Conservation (phyloP, 441 rosid genomes). For the Aleurites moluccanus region DNA sequence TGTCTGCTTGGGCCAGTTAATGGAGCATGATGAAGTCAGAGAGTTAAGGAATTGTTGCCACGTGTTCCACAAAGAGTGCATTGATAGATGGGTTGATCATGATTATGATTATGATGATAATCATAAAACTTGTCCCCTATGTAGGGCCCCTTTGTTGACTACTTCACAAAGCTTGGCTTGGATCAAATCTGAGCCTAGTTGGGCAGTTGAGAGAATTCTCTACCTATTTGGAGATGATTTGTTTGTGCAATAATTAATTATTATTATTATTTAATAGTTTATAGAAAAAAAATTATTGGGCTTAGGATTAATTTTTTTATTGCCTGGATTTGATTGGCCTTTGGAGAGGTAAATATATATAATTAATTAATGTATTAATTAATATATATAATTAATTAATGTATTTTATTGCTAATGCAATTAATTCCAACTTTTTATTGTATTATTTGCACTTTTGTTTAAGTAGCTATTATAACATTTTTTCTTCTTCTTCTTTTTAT, state of each 20-base stretch:
- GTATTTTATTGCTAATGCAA: neutral
- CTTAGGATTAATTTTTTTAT: constrained; percentile 16
- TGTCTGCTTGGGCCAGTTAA: constrained; percentile 57
- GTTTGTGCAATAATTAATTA: constrained; percentile 15
- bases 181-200: constrained; percentile 62
- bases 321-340: neutral
- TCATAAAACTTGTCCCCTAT: constrained; percentile 74
- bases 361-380: neutral
- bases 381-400: neutral
- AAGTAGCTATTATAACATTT: neutral
- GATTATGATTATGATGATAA: constrained; percentile 50
- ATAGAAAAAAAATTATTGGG: neutral
- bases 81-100: constrained; percentile 80
- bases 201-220: constrained; percentile 82
- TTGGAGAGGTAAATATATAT: neutral
- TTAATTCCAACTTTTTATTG: neutral
- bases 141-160: constrained; percentile 73
- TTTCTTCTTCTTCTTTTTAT: neutral
- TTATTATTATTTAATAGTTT: neutral
- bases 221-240: constrained; percentile 86
- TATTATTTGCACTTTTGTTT: neutral
- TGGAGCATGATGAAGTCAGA: constrained; percentile 55
- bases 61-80: constrained; percentile 81
- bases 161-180: constrained; percentile 33
- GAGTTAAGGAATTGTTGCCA: constrained; percentile 84